Evolutionary conservation across 257 asterid species (phyloP), one percentile per base, ranked within the genome.

Genomic region (Capsicum chinense): DNA sequence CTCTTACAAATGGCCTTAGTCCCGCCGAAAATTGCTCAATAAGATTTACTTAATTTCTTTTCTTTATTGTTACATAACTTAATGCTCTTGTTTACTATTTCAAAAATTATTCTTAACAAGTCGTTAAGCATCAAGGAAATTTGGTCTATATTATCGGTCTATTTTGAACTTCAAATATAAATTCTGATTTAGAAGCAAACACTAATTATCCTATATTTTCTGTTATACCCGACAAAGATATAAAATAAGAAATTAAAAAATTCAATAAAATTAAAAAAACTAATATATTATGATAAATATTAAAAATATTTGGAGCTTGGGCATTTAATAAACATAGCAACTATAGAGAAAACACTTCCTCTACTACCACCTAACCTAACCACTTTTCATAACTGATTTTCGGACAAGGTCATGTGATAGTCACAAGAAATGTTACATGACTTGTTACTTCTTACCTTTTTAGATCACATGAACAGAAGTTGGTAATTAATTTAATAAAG

Each of bases 351-450:
- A 10, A 17, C 15, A 69, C 56, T 4, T 69, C 56, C 21, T 68
- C 52, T 14, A 4, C 33, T 2, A 71, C 80, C 71, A 80, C 56
- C 56, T 54, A 79, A 80, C 56, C 56, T 54, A 79, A 33, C 83
- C 44, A 63, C 84, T 48, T 62, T 19, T 63, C 48, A 21, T 54
- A 33, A 48, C 63, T 67, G 15, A 44, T 21, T 13, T 63, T 81
- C 21, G 62, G 74, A 81, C 60, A 44, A 2, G 33, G 42, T 21
- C 84, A 62, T 81, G 84, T 81, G 84, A 63, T 78, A 14, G 78
- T 81, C 84, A 81, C 78, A 63, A 21, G 84, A 81, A 81, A 47
- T 62, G 33, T 16, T 63, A 17, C 84, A 80, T 80, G 83, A 58
- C 83, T 80, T 80, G 70, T 80, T 13, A 63, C 62, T 16, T 60